Evolutionary conservation across 805 yeast species (phyloP), one percentile per base, ranked within the genome.

Genomic region (Ogataea degrootiae): DNA sequence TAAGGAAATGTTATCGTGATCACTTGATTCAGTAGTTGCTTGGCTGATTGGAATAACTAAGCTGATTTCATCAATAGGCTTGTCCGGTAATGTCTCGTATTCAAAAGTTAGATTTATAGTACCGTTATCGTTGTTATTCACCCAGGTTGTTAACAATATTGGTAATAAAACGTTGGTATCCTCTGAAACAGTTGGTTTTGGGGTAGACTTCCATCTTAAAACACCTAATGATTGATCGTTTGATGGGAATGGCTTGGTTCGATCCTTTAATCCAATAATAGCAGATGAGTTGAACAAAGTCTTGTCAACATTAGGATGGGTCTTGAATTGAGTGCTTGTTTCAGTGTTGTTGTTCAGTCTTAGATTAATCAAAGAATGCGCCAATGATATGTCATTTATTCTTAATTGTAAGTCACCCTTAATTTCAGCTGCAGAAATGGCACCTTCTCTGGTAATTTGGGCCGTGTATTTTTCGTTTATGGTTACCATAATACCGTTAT

Each of bases 231-330:
- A 81, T 63, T 88, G 92, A 64, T 90, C 96, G 66, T 91, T 89
- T 9, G 90, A 75, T 37, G 98, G 98, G 79, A 94, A 91, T 34
- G 90, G 79, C 62, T 88, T 87, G 41, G 76, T 62, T 45, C 80
- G 72, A 64, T 91, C 96, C 63, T 87, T 87, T 61, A 91, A 77
- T 0, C 85, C 85, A 59, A 94, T 81, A 39, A 77, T 67, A 48
- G 77, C 72, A 15, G 72, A 66, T 14, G 76, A 63, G 40, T 76
- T 74, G 66, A 92, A 94, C 60, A 79, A 67, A 38, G 70, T 71
- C 61, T 87, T 84, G 70, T 94, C 97, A 55, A 94, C 95, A 64
- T 92, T 91, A 53, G 99, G 99, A 72, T 94, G 97, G 15, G 98
- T 90, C 68, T 91, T 91, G 73, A 79, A 94, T 62, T 85, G 90